These are phyloP conservation scores for Dimocarpus longan DNA, from an alignment of 345 rosid genomes.

Conservation along the genomic window DNA sequence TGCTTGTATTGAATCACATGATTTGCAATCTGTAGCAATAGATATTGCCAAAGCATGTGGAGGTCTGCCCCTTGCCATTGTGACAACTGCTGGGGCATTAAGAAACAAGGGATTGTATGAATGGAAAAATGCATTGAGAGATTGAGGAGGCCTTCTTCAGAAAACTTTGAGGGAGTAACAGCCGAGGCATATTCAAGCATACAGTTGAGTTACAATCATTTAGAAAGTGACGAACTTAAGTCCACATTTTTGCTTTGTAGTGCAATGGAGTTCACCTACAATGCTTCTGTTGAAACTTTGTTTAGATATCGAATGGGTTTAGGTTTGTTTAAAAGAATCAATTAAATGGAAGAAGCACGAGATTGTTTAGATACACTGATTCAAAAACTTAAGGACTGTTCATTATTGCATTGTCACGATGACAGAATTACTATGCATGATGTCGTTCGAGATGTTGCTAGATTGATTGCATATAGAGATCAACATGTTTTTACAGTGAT, in stretches of 20 bases:
- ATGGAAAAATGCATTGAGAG: slow-evolving; percentile 34
- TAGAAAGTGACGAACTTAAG: slow-evolving; percentile 30
- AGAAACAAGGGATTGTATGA: neutral
- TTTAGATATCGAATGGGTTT: slow-evolving; percentile 28
- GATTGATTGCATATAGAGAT: slow-evolving; percentile 20
- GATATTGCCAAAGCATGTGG: slow-evolving; percentile 25
- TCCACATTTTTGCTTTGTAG: slow-evolving; percentile 34
- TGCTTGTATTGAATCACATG: neutral
- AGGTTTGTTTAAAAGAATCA: slow-evolving; percentile 17
- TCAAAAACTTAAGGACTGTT: slow-evolving; percentile 26
- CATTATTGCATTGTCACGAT: slow-evolving; percentile 16
- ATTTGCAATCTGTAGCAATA: slow-evolving; percentile 11
- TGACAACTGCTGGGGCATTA: slow-evolving; percentile 25
- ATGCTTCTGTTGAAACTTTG: slow-evolving; percentile 2
- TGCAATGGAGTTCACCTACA: neutral
- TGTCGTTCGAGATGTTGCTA: slow-evolving; percentile 28
- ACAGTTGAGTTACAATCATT: slow-evolving; percentile 28
- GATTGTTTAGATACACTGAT: slow-evolving; percentile 18
- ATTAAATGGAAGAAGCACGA: slow-evolving; percentile 10
- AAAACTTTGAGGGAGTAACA: neutral
- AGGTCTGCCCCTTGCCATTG: slow-evolving; percentile 35
- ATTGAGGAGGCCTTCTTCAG: slow-evolving; percentile 6
- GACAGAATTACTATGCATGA: slow-evolving; percentile 13
- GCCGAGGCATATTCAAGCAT: neutral
- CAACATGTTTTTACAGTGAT: neutral